Evolutionary conservation across 768 basidiomycete species (phyloP).

Genomic region (Megacollybia marginata): DNA sequence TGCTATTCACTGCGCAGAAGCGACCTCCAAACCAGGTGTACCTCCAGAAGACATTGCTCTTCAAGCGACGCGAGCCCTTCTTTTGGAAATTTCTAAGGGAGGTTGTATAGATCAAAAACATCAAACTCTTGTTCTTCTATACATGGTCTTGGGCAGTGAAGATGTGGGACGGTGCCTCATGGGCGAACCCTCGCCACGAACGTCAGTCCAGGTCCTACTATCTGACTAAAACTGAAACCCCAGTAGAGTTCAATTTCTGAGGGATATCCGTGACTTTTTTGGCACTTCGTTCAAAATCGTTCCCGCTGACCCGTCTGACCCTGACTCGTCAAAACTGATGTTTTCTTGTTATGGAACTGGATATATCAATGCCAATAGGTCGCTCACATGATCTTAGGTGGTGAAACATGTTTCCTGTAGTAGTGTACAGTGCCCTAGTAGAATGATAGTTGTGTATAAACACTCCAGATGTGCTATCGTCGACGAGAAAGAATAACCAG

Average conservation of each 20-base stretch:
- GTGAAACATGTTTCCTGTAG: background rate
- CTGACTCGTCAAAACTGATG: conserved; percentile 51
- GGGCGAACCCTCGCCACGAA: conserved; percentile 74
- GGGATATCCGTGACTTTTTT: conserved; percentile 76
- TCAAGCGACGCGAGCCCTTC: conserved; percentile 67
- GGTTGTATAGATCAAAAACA: conserved; percentile 91
- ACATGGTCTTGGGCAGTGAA: conserved; percentile 97
- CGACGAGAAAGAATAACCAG: conserved; percentile 22
- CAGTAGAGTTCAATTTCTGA: conserved; percentile 81
- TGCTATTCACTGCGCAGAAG: conserved; percentile 82
- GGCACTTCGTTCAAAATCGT: conserved; percentile 92
- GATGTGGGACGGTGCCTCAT: conserved; percentile 90
- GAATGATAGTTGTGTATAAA: no score
- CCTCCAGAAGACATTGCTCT: conserved; percentile 92
- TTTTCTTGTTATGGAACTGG: conserved; percentile 92
- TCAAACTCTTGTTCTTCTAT: conserved; percentile 75
- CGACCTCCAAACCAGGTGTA: conserved; percentile 71
- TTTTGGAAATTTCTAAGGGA: conserved; percentile 72
- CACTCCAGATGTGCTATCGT: conserved; percentile 11
- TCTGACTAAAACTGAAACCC: no score
- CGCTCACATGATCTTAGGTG: background rate
- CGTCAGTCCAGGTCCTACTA: conserved; percentile 54
- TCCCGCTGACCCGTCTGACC: conserved; percentile 45
- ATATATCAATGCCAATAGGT: conserved; percentile 75
- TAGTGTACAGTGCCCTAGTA: background rate